Base-by-base conservation (phyloP, 805 yeast species). In the Yarrowia yakushimensis region DNA sequence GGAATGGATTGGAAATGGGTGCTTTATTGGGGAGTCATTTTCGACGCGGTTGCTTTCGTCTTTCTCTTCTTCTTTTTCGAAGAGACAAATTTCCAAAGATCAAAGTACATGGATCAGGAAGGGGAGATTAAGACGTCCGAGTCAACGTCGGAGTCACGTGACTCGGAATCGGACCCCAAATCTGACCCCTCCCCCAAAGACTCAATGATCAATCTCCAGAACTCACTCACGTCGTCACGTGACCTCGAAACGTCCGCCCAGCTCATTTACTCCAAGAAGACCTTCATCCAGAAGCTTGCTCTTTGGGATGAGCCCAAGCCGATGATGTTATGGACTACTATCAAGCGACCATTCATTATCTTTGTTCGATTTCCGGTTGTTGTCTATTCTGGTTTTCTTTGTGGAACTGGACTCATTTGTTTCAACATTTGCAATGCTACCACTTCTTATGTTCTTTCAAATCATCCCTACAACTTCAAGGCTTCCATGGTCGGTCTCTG, bases 1-100 rank as follows among this genome's bases (percentile, higher is more conserved):
- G 63, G 63, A n/a, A 28, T 30, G 39, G 18, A 23, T 27, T 64
- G 65, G 65, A 52, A 62, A 33, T 64, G 65, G 65, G 57, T 52
- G 15, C 46, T 57, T 2, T 64, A 43, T 22, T 64, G 63, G 63
- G 36, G 60, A 8, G 34, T 25, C 13, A 64, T 64, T 15, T 46
- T 64, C 45, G 30, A 43, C 28, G 65, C 52, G 1, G 63, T 37
- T 12, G 43, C 36, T 11, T 30, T 64, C n/a, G 46, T 52, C 3
- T 43, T 43, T 10, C 45, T 33, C 45, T 42, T 64, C 18, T 54
- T 64, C 31, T 41, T 43, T 15, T 28, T 64, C 17, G 65, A 64
- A 18, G 65, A 64, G 43, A 52, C 65, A 7, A 36, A 63, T 17
- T 64, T 48, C 33, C 8, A 15, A 20, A 20, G 55, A 48, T 13